Evolutionary conservation across 345 rosid species (phyloP).

Genomic region (Dovyalis caffra): DNA sequence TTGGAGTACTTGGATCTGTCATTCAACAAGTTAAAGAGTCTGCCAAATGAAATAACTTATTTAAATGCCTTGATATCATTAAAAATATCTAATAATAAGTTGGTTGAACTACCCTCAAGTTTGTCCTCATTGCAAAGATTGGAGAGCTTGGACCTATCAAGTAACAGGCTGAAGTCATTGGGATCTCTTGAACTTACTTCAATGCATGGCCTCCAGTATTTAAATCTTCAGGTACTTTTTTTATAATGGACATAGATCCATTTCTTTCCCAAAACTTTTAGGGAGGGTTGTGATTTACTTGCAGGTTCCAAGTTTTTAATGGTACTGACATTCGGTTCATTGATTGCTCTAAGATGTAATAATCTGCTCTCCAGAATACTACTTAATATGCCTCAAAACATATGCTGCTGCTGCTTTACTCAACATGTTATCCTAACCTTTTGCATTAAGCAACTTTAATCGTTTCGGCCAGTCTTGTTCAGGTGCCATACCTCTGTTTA

Average conservation of each 20-base stretch:
- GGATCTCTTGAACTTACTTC: conserved; percentile 65
- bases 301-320: background rate
- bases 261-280: background rate
- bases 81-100: conserved; percentile 84
- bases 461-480: background rate
- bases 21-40: conserved; percentile 80
- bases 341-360: background rate
- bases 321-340: background rate
- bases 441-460: background rate
- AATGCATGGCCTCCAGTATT: conserved; percentile 65
- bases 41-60: conserved; percentile 71
- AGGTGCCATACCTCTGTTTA: background rate
- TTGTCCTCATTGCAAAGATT: conserved; percentile 67
- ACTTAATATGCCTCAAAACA: background rate
- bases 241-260: background rate
- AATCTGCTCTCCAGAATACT: background rate
- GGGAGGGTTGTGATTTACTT: background rate
- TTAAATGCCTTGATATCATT: conserved; percentile 63
- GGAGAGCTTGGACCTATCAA: conserved; percentile 77
- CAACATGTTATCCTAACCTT: background rate
- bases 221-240: conserved; percentile 80
- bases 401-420: background rate
- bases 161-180: conserved; percentile 72
- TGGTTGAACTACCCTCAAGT: conserved; percentile 59
- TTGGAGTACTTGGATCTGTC: conserved; percentile 90